Evolutionary conservation across 768 basidiomycete genomes (phyloP), one percentile per base, ranked within the genome.

Genomic region (Cubamyces sp.): DNA sequence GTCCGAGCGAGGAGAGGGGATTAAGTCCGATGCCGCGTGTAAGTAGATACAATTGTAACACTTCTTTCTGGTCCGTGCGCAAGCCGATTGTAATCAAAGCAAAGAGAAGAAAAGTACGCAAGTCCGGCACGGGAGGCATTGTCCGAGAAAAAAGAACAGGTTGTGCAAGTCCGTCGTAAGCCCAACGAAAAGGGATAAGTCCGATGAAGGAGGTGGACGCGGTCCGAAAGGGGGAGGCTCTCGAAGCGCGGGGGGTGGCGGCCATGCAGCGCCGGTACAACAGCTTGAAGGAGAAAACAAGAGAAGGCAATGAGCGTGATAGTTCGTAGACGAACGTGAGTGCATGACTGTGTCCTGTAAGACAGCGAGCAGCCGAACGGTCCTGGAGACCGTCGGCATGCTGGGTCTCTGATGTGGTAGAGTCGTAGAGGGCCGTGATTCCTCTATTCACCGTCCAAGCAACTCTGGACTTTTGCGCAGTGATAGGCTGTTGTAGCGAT

Each of bases 391-490:
- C 46, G 18, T 26, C 34, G 48, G 34, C 25, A 47, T 16, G 19
- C 25, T 37, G 28, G 5, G 53, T 30, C 48, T 25, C 51, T 54
- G 37, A 55, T 53, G 60, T 53, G 59, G 28, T 51, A 43, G 55
- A 55, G 51, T 65, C 43, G 67, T 57, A 50, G 60, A 45, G 54
- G 45, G 47, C 37, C 45, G 45, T 47, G 21, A 23, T 28, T 49
- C 50, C 54, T 57, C 64, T 66, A 66, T 28, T 66, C 65, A 53
- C 68, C 61, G 47, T 72, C 69, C 54, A 73, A 58, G 39, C 70
- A 65, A 60, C 66, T 70, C 54, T 73, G 72, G 47, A 73, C 61
- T 64, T 71, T 71, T 46, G 70, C 66, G 34, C 66, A 68, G 62
- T 73, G 69, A 56, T 67, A 71, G 11, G 66, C 72, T 73, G 64